phyloP scores from a whole-genome alignment of 495 filamentous ascomycete genomes.

The Penicillium cosmopolitanum region DNA sequence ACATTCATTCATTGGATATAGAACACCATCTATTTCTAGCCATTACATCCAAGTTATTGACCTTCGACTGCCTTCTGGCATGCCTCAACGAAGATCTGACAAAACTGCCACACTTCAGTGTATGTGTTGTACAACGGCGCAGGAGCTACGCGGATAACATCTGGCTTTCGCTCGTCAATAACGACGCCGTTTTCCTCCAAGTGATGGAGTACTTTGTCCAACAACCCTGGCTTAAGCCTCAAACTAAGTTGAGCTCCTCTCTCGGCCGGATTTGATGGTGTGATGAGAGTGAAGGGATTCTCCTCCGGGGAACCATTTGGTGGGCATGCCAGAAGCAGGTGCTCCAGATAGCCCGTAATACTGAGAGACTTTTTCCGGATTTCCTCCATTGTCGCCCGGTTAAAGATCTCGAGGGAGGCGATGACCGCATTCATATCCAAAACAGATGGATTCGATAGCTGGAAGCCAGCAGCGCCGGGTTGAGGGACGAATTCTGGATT shows the following conservation, averaged over 20 bases:
- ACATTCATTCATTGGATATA: neutral
- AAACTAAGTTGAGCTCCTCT: slow-evolving; percentile 89
- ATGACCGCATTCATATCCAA: slow-evolving; percentile 66
- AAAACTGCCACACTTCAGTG: slow-evolving; percentile 77
- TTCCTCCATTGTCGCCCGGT: slow-evolving; percentile 66
- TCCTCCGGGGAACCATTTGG: slow-evolving; percentile 39
- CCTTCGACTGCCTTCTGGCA: slow-evolving; percentile 39
- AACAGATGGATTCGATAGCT: slow-evolving; percentile 64
- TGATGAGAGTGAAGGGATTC: slow-evolving; percentile 75
- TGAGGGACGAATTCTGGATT: slow-evolving; percentile 68
- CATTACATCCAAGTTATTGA: slow-evolving; percentile 11
- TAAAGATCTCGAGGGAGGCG: slow-evolving; percentile 81
- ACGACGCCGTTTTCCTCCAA: slow-evolving; percentile 74
- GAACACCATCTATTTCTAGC: neutral
- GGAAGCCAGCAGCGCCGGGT: slow-evolving; percentile 63
- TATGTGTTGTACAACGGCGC: slow-evolving; percentile 89
- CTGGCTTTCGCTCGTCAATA: slow-evolving; percentile 85
- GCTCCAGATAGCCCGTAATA: slow-evolving; percentile 81
- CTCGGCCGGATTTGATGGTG: slow-evolving; percentile 69
- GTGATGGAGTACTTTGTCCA: slow-evolving; percentile 68
- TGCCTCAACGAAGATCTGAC: slow-evolving; percentile 51
- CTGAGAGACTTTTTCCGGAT: slow-evolving; percentile 74
- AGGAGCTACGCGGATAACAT: slow-evolving; percentile 92
- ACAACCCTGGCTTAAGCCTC: slow-evolving; percentile 63
- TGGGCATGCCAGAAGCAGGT: slow-evolving; percentile 56